Evolutionary conservation across 257 asterid species (phyloP).

Genomic region (Cynanchum wilfordii): DNA sequence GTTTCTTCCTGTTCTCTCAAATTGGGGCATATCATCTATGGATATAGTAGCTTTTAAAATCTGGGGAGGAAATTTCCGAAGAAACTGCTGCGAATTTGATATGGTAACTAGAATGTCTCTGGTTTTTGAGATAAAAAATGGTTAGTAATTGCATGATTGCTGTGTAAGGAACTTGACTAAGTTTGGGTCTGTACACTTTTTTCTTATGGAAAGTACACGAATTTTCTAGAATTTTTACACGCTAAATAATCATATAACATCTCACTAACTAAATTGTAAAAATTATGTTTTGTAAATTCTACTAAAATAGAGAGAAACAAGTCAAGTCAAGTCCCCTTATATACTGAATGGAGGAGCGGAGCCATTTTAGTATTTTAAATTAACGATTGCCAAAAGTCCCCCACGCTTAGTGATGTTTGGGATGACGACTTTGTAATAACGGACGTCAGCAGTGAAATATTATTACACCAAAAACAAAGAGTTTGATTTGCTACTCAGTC

Average conservation of each 20-base stretch:
- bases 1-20: neutral
- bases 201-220: neutral
- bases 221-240: neutral
- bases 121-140: neutral
- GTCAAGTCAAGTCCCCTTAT: too few relatives aligned
- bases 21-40: too few relatives aligned
- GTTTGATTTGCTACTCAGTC: neutral
- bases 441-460: too few relatives aligned
- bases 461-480: too few relatives aligned
- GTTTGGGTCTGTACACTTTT: neutral
- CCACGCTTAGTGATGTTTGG: neutral
- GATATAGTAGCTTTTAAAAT: neutral
- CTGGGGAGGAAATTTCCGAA: neutral
- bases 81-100: neutral
- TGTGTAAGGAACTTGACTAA: neutral
- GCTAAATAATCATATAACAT: too few relatives aligned
- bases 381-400: neutral
- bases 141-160: neutral
- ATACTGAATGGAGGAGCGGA: too few relatives aligned
- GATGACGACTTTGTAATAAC: constrained; percentile 4
- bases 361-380: neutral
- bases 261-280: too few relatives aligned
- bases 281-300: too few relatives aligned
- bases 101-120: neutral
- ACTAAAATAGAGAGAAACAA: too few relatives aligned